A percentile compares a stretch with the other conserved stretches of the same genome.
Conservation (phyloP, 2,329 filamentous ascomycete genomes). For the Mollisiaceae sp. region DNA sequence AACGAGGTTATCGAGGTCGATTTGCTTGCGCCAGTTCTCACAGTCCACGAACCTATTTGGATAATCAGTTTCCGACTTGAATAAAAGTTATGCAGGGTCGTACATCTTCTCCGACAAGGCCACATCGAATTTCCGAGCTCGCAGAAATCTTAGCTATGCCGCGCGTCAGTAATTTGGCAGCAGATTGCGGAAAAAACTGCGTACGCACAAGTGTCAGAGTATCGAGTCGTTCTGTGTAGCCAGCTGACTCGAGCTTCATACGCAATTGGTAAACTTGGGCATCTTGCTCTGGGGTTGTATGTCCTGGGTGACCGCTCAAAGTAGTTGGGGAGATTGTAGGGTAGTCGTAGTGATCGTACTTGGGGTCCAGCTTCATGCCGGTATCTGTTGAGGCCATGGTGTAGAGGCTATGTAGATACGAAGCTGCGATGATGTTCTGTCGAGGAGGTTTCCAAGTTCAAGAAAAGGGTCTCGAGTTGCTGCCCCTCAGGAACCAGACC, state of each 20-base stretch:
- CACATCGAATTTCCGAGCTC: conserved; percentile 95
- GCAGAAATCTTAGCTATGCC: conserved; percentile 81
- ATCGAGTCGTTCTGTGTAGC: conserved; percentile 84
- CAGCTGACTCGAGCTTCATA: conserved; percentile 80
- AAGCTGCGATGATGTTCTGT: conserved; percentile 8
- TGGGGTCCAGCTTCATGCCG: conserved; percentile 68
- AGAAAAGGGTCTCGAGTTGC: not conserved
- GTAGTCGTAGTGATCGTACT: conserved; percentile 96
- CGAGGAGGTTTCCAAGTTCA: not conserved
- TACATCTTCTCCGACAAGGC: conserved; percentile 86
- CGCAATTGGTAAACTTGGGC: conserved; percentile 88
- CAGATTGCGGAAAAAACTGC: not conserved
- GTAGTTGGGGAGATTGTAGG: conserved; percentile 75
- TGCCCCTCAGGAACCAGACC: not conserved
- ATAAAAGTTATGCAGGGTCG: conserved; percentile 43
- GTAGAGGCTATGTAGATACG: conserved; percentile 10
- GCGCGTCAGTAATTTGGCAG: conserved; percentile 15
- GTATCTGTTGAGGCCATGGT: conserved; percentile 36
- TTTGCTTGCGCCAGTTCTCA: conserved; percentile 90
- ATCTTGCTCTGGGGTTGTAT: conserved; percentile 86
- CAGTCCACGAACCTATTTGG: conserved; percentile 79
- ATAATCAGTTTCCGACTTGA: conserved; percentile 28
- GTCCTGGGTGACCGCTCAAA: conserved; percentile 81
- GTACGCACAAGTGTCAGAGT: conserved; percentile 82
- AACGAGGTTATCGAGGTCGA: conserved; percentile 81